These are phyloP conservation scores for Rostrohypoxylon terebratum DNA, from an alignment of 495 filamentous ascomycete genomes.

Conservation along the genomic window DNA sequence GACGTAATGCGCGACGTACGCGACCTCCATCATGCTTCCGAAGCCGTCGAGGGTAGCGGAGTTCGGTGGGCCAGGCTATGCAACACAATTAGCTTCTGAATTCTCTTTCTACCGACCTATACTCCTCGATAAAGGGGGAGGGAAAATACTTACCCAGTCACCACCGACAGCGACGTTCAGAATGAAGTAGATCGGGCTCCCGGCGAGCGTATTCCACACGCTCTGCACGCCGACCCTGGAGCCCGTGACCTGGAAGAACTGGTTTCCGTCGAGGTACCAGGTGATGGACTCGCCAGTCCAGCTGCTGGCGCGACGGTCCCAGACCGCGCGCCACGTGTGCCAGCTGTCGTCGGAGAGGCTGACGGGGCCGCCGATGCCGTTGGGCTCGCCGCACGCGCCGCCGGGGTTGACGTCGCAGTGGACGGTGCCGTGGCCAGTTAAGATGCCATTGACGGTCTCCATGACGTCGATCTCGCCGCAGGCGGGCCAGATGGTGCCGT, in stretches of 20 bases:
- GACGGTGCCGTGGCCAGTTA: slow-evolving; percentile 59
- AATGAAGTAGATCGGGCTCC: slow-evolving; percentile 57
- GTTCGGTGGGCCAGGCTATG: slow-evolving; percentile 58
- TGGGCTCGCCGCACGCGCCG: slow-evolving; percentile 61
- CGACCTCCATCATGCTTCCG: slow-evolving; percentile 61
- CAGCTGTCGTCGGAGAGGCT: slow-evolving; percentile 56
- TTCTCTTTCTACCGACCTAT: too few relatives aligned
- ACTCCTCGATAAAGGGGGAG: neutral
- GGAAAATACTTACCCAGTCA: slow-evolving; percentile 55
- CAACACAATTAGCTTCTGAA: slow-evolving; percentile 23
- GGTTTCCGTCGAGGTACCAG: slow-evolving; percentile 59
- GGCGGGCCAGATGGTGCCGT: slow-evolving; percentile 57
- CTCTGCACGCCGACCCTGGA: slow-evolving; percentile 48
- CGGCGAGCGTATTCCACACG: slow-evolving; percentile 56
- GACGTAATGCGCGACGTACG: slow-evolving; percentile 58
- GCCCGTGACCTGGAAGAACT: slow-evolving; percentile 57
- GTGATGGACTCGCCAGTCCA: slow-evolving; percentile 60
- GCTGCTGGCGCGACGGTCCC: slow-evolving; percentile 54
- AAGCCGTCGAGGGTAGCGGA: slow-evolving; percentile 52
- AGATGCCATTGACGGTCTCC: slow-evolving; percentile 60
- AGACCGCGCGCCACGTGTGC: slow-evolving; percentile 61
- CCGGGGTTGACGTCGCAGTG: slow-evolving; percentile 60
- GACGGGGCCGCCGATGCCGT: slow-evolving; percentile 52
- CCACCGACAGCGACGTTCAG: slow-evolving; percentile 66
- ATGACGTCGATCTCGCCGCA: slow-evolving; percentile 66